Conservation (phyloP, 176 grass and related monocot genomes). For the Tuctoria greenei region DNA sequence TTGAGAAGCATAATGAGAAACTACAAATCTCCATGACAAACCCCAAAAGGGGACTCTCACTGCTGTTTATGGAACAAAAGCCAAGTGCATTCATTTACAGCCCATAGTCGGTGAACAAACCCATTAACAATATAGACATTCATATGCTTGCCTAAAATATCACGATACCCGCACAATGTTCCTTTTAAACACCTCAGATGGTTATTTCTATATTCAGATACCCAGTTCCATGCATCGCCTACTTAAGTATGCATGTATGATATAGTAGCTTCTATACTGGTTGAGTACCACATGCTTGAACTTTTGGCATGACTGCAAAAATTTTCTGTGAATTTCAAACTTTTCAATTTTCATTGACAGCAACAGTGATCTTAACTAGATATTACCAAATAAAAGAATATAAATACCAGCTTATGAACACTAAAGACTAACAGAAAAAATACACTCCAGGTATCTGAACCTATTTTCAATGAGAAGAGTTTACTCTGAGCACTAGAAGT, state of each 20-base stretch:
- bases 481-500: background rate
- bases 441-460: background rate
- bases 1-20: conserved; percentile 4
- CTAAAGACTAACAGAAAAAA: conserved; percentile 5
- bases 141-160: too few species aligned
- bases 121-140: background rate
- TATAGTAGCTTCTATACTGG: too few species aligned
- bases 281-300: background rate
- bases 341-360: background rate
- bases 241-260: background rate
- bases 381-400: background rate
- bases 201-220: background rate
- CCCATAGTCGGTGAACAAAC: background rate
- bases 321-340: background rate
- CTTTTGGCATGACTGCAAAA: background rate
- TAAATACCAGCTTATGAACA: background rate
- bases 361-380: background rate
- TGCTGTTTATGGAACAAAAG: conserved; percentile 16
- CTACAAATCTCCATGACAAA: background rate
- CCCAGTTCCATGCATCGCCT: background rate
- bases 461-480: conserved; percentile 1
- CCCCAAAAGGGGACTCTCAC: background rate
- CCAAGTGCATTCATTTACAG: background rate
- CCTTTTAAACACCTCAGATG: background rate
- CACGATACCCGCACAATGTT: background rate